Base-by-base conservation (phyloP, 208 protist genomes). In the Leishmania turanica region DNA sequence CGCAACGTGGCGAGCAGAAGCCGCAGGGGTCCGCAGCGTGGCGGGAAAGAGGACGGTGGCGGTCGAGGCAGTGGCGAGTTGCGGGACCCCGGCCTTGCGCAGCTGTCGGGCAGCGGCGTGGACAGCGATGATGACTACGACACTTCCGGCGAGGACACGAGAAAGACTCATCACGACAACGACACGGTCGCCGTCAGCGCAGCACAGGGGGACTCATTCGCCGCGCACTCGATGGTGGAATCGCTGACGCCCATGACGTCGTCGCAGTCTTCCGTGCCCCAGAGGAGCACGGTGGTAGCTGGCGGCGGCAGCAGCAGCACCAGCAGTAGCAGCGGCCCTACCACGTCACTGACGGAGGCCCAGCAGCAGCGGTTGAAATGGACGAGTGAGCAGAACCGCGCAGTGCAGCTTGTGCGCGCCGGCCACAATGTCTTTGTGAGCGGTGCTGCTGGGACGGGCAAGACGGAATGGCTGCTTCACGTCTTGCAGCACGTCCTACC, bases 391-490 rank as follows among this genome's bases (percentile, higher is more conserved):
- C 90, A 94, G 79, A 78, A 80, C 42, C 79, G 69, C 62, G 92
- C 92, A 11, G 60, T 88, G 21, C 77, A 88, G 56, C 80, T 91
- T 31, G 47, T 95, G 27, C 76, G 77, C n/a, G 42, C 21, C 0
- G 93, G 95, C 1, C 54, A 79, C 60, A 96, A 91, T 81, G 84
- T 97, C 15, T 95, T 98, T 77, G 51, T 97, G 24, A 96, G 89
- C 27, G 95, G 95, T 15, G 82, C 86, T 24, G 92, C 92, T 4
- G 95, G 95, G 7, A 97, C 95, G 1, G 95, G 95, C 31, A 98
- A 98, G 84, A 92, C 92, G 53, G 84, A 85, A 72, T 95, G 90
- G 90, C 82, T 97, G 42, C 78, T 78, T 34, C 79, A 91, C 70
- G 53, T 96, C 7, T n/a, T 95, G 17, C 47, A 80, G 8, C 64